A percentile compares a stretch with the other conserved stretches of the same genome.
Evolutionary conservation across 805 yeast species (phyloP).

Genomic region (Candida nonsorbophila): DNA sequence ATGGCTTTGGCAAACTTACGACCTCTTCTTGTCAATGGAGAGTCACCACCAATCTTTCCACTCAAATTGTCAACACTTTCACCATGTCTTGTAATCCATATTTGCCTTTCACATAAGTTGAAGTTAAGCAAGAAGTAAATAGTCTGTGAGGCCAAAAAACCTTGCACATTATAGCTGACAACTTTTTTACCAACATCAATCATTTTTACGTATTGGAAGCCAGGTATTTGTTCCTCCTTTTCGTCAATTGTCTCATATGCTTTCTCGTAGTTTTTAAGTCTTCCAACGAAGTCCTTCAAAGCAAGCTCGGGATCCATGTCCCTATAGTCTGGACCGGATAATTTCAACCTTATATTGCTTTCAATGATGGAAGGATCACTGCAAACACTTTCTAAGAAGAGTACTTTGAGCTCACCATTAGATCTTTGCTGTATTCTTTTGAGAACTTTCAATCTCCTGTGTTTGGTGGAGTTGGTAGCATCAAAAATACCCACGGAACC

Average conservation of each 20-base stretch:
- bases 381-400: conserved; percentile 84
- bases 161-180: conserved; percentile 84
- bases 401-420: conserved; percentile 63
- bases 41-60: conserved; percentile 92
- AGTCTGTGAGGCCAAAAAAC: conserved; percentile 87
- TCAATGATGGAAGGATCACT: conserved; percentile 75
- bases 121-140: conserved; percentile 85
- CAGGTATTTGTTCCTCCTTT: conserved; percentile 60
- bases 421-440: conserved; percentile 52
- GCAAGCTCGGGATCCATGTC: conserved; percentile 81
- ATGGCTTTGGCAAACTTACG: conserved; percentile 66
- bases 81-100: conserved; percentile 94
- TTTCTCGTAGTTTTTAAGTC: conserved; percentile 77
- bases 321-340: conserved; percentile 89
- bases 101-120: conserved; percentile 83
- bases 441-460: conserved; percentile 56
- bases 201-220: conserved; percentile 87
- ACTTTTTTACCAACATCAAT: conserved; percentile 93
- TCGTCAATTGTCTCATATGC: conserved; percentile 91
- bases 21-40: conserved; percentile 76
- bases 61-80: conserved; percentile 79
- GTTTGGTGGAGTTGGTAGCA: conserved; percentile 73
- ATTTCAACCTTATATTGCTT: conserved; percentile 75
- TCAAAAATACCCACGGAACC: conserved; percentile 93
- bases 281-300: conserved; percentile 70